Evolutionary conservation across 225 moss, liverwort and hornwort species (phyloP), one percentile per base, ranked within the genome.

Genomic region (Thuidium tamariscinum): DNA sequence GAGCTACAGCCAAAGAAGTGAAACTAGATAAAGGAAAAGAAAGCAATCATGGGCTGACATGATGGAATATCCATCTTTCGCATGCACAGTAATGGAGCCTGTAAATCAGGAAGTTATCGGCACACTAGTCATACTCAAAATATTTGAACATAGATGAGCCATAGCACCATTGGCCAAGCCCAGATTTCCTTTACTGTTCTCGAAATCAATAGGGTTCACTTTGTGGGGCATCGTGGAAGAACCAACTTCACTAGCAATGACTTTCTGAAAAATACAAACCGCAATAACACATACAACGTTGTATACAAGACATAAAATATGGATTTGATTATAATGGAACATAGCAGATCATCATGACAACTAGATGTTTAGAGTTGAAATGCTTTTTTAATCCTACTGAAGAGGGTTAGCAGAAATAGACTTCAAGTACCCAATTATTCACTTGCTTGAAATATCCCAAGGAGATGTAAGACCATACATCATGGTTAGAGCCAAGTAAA

Each of bases 361-460:
- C 86, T 52, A 72, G 22, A 64, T 41, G 42, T 67, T 56, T 41
- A 56, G 41, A 77, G 5, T 44, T 77, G n/a, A 77, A n/a, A 56
- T n/a, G 34, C 42, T 66, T 54, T 55, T 23, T 51, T 52, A 48
- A 76, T 41, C 65, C 41, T 57, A 83, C 12, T 36, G 44, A 11
- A 25, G 68, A 42, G 19, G 36, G 36, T 51, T 21, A 46, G 74
- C 60, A 18, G 82, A 65, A 10, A 71, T 19, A 84, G 54, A 81
- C 15, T 46, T 84, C 10, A 67, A 51, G 54, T 51, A 81, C 67
- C 82, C 65, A 59, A 83, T 83, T 81, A 89, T 32, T 29, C 74
- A 96, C 97, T 95, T 97, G 95, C 83, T 95, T 94, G 87, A 96
- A 96, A 89, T 94, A 97, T 79, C 95, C 95, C 64, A 92, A 86